Evolutionary conservation across 2,329 filamentous ascomycete genomes (phyloP), one percentile per base, ranked within the genome.

Genomic region (Trichoderma sp.): DNA sequence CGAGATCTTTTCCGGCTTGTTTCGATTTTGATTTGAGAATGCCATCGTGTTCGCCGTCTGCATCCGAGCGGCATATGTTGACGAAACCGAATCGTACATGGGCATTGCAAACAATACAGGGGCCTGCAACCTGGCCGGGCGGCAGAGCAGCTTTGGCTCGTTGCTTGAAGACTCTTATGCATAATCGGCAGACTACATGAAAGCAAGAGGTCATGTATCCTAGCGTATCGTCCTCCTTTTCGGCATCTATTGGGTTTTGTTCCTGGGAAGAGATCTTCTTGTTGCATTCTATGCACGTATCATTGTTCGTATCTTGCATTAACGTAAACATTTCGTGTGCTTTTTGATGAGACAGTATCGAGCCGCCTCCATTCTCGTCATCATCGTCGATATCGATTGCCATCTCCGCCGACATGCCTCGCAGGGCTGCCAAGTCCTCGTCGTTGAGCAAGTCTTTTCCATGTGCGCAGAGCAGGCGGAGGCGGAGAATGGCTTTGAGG

Each of bases 311-410:
- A 80, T 98, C 93, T 78, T 92, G 91, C 89, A 98, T 94, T 65
- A 98, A 87, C 45, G 92, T 91, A 78, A 97, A 93, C 86, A 95
- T 94, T 80, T 96, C 93, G 80, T 97, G 97, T 0, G 95, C 95
- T 82, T 95, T 92, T 75, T 90, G 90, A 64, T 93, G 89, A 7
- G 89, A 90, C 27, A 95, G 87, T 16, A 87, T 88, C 3, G 88
- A 87, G 76, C 88, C 87, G 16, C 87, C 85, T 6, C 89, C 88
- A 9, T 92, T 90, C 6, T 92, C 91, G 59, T 95, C 93, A 56
- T 95, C 93, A 66, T 95, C 94, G 76, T 97, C 95, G 27, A 98
- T 89, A 79, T 97, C 94, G 80, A 99, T 97, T 3, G 97, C 94
- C 78, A 94, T 94, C 53, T 94, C 92, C 9, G 91, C 91, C n/a